phyloP scores from a whole-genome alignment of 1,284 basidiomycete species.

The Hypsizygus ulmarius region DNA sequence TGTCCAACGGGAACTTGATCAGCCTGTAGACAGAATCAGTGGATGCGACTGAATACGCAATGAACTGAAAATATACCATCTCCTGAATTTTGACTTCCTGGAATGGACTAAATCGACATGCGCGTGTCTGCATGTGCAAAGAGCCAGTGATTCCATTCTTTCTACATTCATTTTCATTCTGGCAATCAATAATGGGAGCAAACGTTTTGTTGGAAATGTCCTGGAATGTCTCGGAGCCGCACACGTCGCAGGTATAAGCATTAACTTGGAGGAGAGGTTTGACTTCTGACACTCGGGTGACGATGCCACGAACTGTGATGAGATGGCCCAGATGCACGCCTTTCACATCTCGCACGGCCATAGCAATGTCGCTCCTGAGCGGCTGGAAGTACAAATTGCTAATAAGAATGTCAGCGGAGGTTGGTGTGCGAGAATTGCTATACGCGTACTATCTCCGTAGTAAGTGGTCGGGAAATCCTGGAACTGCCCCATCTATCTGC shows the following conservation, averaged over 20 bases:
- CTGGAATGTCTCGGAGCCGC: conserved; percentile 98
- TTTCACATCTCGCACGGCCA: conserved; percentile 91
- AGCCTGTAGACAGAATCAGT: conserved; percentile 51
- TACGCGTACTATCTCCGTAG: conserved; percentile 88
- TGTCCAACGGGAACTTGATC: conserved; percentile 99
- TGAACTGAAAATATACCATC: conserved; percentile 61
- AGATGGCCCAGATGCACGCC: conserved; percentile 86
- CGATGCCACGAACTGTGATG: conserved; percentile 96
- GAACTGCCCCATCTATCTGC: conserved; percentile 63
- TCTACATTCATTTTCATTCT: conserved; percentile 77
- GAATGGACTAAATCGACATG: conserved; percentile 96
- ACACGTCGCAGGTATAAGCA: conserved; percentile 98
- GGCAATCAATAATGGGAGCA: conserved; percentile 85
- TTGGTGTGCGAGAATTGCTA: neutral
- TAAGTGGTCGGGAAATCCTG: conserved; percentile 86
- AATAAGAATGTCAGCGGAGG: conserved; percentile 21
- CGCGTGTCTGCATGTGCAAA: conserved; percentile 97
- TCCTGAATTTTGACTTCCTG: conserved; percentile 99
- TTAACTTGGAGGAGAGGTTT: conserved; percentile 97
- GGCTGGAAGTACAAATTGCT: conserved; percentile 96
- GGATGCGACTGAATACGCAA: neutral
- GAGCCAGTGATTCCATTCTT: conserved; percentile 88
- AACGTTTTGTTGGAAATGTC: conserved; percentile 95
- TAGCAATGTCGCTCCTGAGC: conserved; percentile 63
- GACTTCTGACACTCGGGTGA: conserved; percentile 98